These are phyloP conservation scores for Lunasporangiospora selenospora DNA, from an alignment of 192 early-diverging fungal species.

Conservation along the genomic window DNA sequence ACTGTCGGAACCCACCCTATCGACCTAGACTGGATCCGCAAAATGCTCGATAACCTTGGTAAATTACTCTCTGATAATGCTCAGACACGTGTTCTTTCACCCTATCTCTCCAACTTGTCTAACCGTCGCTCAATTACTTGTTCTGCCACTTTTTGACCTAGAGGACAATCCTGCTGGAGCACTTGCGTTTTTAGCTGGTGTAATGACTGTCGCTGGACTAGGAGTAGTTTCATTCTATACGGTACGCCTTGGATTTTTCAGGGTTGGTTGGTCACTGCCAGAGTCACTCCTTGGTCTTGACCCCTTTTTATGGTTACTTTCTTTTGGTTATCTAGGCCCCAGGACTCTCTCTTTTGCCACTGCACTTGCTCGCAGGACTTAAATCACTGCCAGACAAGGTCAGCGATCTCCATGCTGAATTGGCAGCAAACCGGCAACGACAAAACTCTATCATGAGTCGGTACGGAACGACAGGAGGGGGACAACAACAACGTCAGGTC, in stretches of 20 bases:
- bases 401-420: slow-evolving; percentile 17
- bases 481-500: slow-evolving; percentile 4
- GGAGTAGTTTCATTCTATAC: slow-evolving; percentile 59
- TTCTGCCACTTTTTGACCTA: too few relatives aligned
- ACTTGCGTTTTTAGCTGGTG: neutral
- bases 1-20: too few relatives aligned
- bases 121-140: too few relatives aligned
- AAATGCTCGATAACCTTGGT: too few relatives aligned
- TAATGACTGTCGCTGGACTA: slow-evolving; percentile 9
- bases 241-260: slow-evolving; percentile 36
- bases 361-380: slow-evolving; percentile 29
- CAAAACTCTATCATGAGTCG: slow-evolving; percentile 33
- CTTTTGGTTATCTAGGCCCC: slow-evolving; percentile 23
- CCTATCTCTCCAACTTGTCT: too few relatives aligned
- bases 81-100: too few relatives aligned
- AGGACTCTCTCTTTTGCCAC: slow-evolving; percentile 28
- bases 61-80: too few relatives aligned
- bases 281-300: too few relatives aligned
- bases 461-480: slow-evolving; percentile 9
- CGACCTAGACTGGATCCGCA: too few relatives aligned
- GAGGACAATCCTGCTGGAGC: too few relatives aligned
- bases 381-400: slow-evolving; percentile 29
- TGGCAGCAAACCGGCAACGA: slow-evolving; percentile 29
- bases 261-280: slow-evolving; percentile 4
- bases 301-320: neutral